Conservation (phyloP, 257 asterid species). For the Striga asiatica region DNA sequence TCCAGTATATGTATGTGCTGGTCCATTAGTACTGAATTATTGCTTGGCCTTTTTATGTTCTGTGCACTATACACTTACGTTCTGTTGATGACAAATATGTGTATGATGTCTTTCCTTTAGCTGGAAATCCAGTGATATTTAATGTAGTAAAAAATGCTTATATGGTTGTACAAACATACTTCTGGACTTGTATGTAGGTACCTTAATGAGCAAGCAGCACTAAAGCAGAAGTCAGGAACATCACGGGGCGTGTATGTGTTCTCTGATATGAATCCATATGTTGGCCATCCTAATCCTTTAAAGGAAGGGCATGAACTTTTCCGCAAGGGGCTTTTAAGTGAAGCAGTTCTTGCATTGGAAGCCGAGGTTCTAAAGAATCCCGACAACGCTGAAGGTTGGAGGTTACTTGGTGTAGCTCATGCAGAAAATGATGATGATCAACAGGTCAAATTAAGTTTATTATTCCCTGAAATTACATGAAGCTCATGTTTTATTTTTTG, state of each 20-base stretch:
- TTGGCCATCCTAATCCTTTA: conserved; percentile 94
- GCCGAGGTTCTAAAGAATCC: conserved; percentile 98
- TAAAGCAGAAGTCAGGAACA: conserved; percentile 32
- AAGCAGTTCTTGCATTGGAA: conserved; percentile 99
- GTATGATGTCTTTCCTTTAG: neutral
- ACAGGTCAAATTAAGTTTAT: conserved; percentile 45
- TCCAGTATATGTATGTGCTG: neutral
- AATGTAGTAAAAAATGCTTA: neutral
- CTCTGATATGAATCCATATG: conserved; percentile 94
- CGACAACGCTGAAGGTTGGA: conserved; percentile 96
- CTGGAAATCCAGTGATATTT: neutral
- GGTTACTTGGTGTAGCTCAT: conserved; percentile 94
- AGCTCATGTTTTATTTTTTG: neutral
- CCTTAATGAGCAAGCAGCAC: conserved; percentile 34
- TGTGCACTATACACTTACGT: neutral
- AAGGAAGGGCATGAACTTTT: conserved; percentile 97
- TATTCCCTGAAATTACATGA: neutral
- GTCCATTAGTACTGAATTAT: neutral
- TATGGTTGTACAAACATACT: conserved; percentile 2
- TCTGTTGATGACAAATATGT: neutral
- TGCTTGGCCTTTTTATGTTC: neutral
- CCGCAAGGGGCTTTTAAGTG: conserved; percentile 98
- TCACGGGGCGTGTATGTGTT: conserved; percentile 76
- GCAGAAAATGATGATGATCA: conserved; percentile 99
- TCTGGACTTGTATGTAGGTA: conserved; percentile 27